Conservation (phyloP, 106 monocot species). For the Ottelia alismoides region DNA sequence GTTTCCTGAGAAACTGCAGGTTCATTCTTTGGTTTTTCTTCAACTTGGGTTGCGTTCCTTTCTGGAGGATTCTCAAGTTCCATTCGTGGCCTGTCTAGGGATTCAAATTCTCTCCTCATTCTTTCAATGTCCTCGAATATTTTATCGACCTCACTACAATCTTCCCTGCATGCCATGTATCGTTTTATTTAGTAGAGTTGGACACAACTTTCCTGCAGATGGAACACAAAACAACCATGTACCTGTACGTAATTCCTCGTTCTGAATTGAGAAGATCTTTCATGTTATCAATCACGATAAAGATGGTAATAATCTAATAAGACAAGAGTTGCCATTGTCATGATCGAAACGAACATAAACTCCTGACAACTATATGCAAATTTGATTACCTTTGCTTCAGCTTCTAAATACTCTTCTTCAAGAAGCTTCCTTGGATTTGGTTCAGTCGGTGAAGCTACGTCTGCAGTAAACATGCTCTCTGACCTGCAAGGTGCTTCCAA, state of each 20-base stretch:
- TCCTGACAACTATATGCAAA: no score
- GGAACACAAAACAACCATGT: background rate
- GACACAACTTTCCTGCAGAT: no score
- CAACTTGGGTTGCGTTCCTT: conserved; percentile 16
- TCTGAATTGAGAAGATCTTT: conserved; percentile 43
- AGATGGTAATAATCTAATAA: conserved; percentile 55
- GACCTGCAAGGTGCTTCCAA: no score
- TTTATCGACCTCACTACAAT: conserved; percentile 43
- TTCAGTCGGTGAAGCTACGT: conserved; percentile 31
- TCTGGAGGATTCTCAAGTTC: conserved; percentile 35
- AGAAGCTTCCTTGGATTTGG: conserved; percentile 57
- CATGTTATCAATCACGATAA: conserved; percentile 65
- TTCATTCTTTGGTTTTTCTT: conserved; percentile 13
- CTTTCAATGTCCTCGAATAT: conserved; percentile 52
- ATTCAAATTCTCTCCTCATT: conserved; percentile 48
- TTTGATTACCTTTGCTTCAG: conserved; percentile 82
- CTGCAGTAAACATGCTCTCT: conserved; percentile 14
- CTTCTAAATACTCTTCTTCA: conserved; percentile 77
- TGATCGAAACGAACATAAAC: no score
- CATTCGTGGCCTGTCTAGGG: conserved; percentile 47
- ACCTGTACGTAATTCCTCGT: conserved; percentile 37
- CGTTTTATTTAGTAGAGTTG: no score
- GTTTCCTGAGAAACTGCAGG: background rate
- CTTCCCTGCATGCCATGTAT: conserved; percentile 33
- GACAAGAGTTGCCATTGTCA: no score